Conservation (phyloP, 2,329 filamentous ascomycete genomes). For the Fonsecaea pugnacius region DNA sequence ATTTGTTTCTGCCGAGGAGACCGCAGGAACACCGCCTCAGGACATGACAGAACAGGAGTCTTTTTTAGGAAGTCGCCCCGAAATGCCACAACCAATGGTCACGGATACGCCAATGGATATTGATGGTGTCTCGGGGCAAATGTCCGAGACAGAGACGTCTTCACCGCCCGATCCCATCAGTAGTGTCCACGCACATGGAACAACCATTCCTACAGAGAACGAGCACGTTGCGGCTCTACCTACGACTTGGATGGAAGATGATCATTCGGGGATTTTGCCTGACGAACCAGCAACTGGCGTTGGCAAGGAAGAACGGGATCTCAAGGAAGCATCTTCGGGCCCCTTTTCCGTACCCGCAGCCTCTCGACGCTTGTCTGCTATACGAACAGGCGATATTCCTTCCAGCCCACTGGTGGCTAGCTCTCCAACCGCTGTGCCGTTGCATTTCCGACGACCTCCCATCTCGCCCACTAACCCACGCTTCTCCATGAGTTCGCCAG, state of each 20-base stretch:
- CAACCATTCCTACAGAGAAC: background rate
- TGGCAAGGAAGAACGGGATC: conserved; percentile 38
- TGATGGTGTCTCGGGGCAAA: conserved; percentile 53
- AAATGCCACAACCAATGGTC: conserved; percentile 58
- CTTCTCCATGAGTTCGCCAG: conserved; percentile 42
- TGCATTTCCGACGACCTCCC: conserved; percentile 56
- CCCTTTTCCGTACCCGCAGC: conserved; percentile 32
- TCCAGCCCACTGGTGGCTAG: conserved; percentile 39
- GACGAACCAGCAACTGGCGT: background rate
- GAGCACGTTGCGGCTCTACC: background rate
- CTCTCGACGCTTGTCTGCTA: conserved; percentile 30
- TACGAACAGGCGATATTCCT: conserved; percentile 29
- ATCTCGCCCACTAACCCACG: conserved; percentile 45
- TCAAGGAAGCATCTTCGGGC: conserved; percentile 41
- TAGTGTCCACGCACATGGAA: conserved; percentile 42
- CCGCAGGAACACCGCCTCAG: conserved; percentile 14
- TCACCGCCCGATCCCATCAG: conserved; percentile 21
- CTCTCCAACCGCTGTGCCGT: conserved; percentile 60
- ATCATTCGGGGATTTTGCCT: background rate
- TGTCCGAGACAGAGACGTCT: conserved; percentile 33
- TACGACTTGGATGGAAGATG: background rate
- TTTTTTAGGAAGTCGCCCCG: conserved; percentile 70
- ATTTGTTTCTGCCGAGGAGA: conserved; percentile 37
- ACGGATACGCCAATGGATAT: conserved; percentile 41
- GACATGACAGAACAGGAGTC: conserved; percentile 50